phyloP scores from a whole-genome alignment of 1,284 basidiomycete species.

The Ceratobasidium sp. region DNA sequence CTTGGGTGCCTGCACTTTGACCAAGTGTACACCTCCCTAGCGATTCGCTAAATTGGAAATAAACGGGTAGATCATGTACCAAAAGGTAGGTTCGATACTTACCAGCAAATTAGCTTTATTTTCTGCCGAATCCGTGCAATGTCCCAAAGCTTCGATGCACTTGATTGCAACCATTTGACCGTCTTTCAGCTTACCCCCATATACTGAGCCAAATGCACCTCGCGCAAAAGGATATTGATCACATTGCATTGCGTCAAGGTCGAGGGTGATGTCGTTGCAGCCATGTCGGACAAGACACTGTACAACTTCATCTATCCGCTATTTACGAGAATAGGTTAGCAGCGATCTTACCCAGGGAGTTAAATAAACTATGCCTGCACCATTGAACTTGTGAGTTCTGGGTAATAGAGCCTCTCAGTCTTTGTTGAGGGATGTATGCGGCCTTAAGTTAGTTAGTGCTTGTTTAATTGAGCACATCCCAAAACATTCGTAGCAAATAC shows the following conservation, averaged over 20 bases:
- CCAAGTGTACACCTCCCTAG: conserved; percentile 18
- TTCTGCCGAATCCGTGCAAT: not conserved
- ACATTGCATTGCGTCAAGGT: not conserved
- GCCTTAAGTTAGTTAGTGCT: no score
- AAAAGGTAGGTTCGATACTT: not conserved
- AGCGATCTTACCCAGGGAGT: no score
- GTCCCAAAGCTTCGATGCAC: not conserved
- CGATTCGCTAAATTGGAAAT: not conserved
- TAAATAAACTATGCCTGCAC: no score
- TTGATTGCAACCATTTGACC: conserved; percentile 6
- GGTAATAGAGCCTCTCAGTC: no score
- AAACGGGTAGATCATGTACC: not conserved
- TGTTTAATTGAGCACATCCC: no score
- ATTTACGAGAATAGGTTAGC: no score
- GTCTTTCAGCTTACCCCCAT: not conserved
- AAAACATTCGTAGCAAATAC: no score
- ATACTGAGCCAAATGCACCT: conserved; percentile 3
- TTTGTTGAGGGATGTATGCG: no score
- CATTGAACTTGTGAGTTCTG: no score
- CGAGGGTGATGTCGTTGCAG: not conserved
- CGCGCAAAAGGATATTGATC: not conserved
- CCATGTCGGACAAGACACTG: not conserved
- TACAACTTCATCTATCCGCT: conserved; percentile 10
- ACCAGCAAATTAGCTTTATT: not conserved
- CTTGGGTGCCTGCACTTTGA: not conserved